phyloP scores from a whole-genome alignment of 208 protist species.

The Angomonas ambiguus region DNA sequence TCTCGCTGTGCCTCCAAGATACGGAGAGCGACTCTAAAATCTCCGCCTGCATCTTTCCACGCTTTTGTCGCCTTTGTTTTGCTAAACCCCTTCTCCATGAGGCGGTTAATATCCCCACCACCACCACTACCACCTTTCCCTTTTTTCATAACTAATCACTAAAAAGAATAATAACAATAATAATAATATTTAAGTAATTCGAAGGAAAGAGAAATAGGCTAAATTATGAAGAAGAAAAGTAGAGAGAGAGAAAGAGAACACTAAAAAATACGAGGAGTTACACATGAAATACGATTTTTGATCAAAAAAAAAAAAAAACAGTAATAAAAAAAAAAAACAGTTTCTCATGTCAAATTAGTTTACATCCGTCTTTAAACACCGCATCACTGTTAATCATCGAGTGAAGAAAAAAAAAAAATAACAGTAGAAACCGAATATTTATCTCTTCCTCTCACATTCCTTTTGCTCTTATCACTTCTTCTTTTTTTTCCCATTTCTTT shows the following conservation, averaged over 20 bases:
- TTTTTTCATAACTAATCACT: background rate
- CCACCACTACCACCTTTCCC: slow-evolving; percentile 1
- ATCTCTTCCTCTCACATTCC: background rate
- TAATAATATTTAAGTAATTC: no score
- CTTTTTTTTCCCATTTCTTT: slow-evolving; percentile 1
- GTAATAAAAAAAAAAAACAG: slow-evolving; percentile 3
- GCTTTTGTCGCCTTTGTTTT: slow-evolving; percentile 57
- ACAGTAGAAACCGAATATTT: background rate
- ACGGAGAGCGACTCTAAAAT: slow-evolving; percentile 34
- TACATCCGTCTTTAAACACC: background rate
- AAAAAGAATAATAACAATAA: no score
- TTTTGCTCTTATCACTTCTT: background rate
- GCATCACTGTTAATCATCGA: no score
- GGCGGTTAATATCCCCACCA: slow-evolving; percentile 7
- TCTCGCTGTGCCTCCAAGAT: slow-evolving; percentile 42
- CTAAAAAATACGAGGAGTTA: background rate
- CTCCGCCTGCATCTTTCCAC: slow-evolving; percentile 60
- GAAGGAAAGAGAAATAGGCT: no score
- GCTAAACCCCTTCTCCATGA: slow-evolving; percentile 46
- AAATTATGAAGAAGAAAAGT: no score
- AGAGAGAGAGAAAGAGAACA: background rate
- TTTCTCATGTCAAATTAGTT: background rate
- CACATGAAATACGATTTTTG: background rate
- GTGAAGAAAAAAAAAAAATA: background rate
- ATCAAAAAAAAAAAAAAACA: background rate